Base-by-base conservation (phyloP, 768 basidiomycete species). In the Pulveroboletus sp. region DNA sequence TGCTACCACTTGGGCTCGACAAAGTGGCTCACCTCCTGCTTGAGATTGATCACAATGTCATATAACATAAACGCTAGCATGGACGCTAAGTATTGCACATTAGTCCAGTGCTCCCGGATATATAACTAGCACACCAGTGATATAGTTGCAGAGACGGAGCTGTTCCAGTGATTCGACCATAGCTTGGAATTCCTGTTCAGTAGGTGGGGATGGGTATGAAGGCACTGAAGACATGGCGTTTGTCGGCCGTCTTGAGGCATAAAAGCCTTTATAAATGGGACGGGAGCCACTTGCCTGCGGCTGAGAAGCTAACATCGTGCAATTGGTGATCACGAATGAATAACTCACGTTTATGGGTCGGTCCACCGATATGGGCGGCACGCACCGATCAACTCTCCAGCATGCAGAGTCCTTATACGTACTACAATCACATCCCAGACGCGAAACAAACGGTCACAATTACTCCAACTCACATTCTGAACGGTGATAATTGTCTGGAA, bases 41-140 rank as follows among this genome's bases (percentile, higher is more conserved):
- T n/a, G 20, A 62, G 21, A 16, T 62, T 62, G 40, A 52, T 52
- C 10, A 53, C 12, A 33, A 61, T 53, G 29, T 61, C 60, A 32
- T 61, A 60, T 10, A 60, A 17, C 49, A 57, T 62, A 38, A 60
- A 53, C 7, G 34, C 19, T 20, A 38, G 17, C 20, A 49, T 51
- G 19, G 60, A 60, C 32, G 10, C 46, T 47, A 14, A 2, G 27
- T 10, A 21, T 16, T 27, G 17, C 11, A 21, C 4, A 40, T 34
- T 25, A 41, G 32, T 7, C n/a, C 4, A 6, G 20, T 23, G 2
- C n/a, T 10, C 12, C 23, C 12, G 17, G 6, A 14, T n/a, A 40
- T 4, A 20, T 17, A 16, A 16, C 17, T 24, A 16, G n/a, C 31
- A 13, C 19, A 36, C 59, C 24, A 37, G 46, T 62, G 23, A 45